phyloP scores from a whole-genome alignment of 1,139 yeast species.

The Protomyces macrosporus region DNA sequence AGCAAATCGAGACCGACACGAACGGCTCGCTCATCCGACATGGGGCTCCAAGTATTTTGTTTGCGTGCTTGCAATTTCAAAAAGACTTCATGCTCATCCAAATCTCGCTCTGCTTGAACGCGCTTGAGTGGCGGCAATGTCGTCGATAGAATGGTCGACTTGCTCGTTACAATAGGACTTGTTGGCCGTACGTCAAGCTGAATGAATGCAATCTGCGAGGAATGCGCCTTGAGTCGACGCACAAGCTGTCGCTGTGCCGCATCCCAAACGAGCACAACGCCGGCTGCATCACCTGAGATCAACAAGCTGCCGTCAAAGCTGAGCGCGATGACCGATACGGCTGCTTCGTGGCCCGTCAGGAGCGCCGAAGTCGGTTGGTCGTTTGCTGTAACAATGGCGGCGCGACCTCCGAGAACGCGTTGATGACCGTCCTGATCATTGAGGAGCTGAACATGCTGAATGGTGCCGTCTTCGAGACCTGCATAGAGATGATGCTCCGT shows the following conservation, averaged over 20 bases:
- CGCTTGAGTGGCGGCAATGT: slow-evolving; percentile 25
- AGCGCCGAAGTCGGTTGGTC: slow-evolving; percentile 29
- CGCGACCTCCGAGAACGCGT: slow-evolving; percentile 58
- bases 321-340: slow-evolving; percentile 52
- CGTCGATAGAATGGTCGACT: background rate
- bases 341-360: slow-evolving; percentile 35
- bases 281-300: slow-evolving; percentile 67
- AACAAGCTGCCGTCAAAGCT: slow-evolving; percentile 73
- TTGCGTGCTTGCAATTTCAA: background rate
- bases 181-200: background rate
- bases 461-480: slow-evolving; percentile 61
- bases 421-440: slow-evolving; percentile 30
- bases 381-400: slow-evolving; percentile 39
- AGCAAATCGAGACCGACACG: slow-evolving; percentile 1
- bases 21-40: background rate
- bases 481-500: slow-evolving; percentile 70
- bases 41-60: slow-evolving; percentile 1
- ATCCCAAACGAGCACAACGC: slow-evolving; percentile 66
- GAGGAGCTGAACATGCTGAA: slow-evolving; percentile 57
- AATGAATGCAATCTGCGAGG: background rate
- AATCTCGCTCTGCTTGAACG: slow-evolving; percentile 20
- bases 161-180: background rate
- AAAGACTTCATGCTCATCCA: slow-evolving; percentile 15
- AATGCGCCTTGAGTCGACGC: slow-evolving; percentile 55
- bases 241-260: slow-evolving; percentile 70